Evolutionary conservation across 257 asterid genomes (phyloP).

Genomic region (Fraxinus quadrangulata): DNA sequence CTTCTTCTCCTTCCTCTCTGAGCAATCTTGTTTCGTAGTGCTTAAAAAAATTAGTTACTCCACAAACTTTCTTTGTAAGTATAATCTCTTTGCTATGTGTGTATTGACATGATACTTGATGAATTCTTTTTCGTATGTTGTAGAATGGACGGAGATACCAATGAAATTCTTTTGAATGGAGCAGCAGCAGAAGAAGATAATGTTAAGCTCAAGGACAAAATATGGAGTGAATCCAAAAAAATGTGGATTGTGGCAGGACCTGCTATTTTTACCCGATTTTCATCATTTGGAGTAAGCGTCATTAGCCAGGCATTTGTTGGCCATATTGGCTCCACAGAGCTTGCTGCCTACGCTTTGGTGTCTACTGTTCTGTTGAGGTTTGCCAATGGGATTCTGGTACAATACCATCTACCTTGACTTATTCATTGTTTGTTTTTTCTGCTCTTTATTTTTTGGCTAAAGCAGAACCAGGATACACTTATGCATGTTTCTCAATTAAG

Average conservation of each 20-base stretch:
- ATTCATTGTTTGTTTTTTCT: not conserved
- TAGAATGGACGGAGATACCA: conserved; percentile 35
- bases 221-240: conserved; percentile 57
- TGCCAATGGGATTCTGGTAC: conserved; percentile 57
- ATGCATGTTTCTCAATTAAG: too few relatives aligned
- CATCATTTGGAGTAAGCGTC: conserved; percentile 47
- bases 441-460: too few relatives aligned
- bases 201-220: conserved; percentile 9
- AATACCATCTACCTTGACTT: too few relatives aligned
- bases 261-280: conserved; percentile 54
- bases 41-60: too few relatives aligned
- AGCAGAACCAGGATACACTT: too few relatives aligned
- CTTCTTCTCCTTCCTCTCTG: too few relatives aligned
- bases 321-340: conserved; percentile 62
- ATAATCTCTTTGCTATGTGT: too few relatives aligned
- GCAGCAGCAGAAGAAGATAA: conserved; percentile 20
- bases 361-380: conserved; percentile 53
- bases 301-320: conserved; percentile 72
- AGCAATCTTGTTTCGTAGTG: too few relatives aligned
- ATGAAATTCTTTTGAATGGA: conserved; percentile 24
- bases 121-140: not conserved
- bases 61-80: too few relatives aligned
- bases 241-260: conserved; percentile 77
- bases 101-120: too few relatives aligned
- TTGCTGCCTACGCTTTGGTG: conserved; percentile 62